Conservation (phyloP, 1,284 basidiomycete genomes). For the Tylopilus sp. region DNA sequence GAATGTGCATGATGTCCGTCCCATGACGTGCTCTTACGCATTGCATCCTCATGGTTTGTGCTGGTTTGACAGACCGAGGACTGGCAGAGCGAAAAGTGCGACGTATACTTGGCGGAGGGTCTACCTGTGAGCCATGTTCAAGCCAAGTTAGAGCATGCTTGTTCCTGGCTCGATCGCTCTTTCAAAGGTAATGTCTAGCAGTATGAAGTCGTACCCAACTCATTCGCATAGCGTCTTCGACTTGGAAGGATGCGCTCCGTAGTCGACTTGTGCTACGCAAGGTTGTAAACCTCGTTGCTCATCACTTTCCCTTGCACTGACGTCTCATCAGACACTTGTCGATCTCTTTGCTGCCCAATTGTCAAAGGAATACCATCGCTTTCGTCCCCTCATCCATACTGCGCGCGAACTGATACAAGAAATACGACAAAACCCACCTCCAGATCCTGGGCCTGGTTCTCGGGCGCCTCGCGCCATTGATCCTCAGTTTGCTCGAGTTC, state of each 20-base stretch:
- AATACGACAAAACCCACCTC: slow-evolving; percentile 21
- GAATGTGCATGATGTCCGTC: slow-evolving; percentile 71
- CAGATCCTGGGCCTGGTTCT: slow-evolving; percentile 43
- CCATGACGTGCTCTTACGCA: slow-evolving; percentile 10
- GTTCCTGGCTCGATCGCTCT: slow-evolving; percentile 48
- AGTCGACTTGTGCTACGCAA: slow-evolving; percentile 57
- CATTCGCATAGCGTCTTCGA: slow-evolving; percentile 33
- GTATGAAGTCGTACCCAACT: neutral
- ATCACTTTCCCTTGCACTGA: slow-evolving; percentile 1
- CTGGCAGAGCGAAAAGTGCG: slow-evolving; percentile 84
- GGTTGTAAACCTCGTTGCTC: slow-evolving; percentile 34
- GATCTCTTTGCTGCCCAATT: slow-evolving; percentile 45
- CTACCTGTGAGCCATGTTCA: slow-evolving; percentile 60
- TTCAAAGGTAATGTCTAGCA: slow-evolving; percentile 35
- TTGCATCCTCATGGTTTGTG: slow-evolving; percentile 12
- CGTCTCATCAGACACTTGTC: slow-evolving; percentile 30
- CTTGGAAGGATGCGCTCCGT: slow-evolving; percentile 49
- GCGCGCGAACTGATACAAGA: slow-evolving; percentile 24
- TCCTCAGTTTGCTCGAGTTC: slow-evolving; percentile 61
- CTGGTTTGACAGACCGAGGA: slow-evolving; percentile 68
- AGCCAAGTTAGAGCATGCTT: slow-evolving; percentile 55
- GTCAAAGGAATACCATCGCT: slow-evolving; percentile 25
- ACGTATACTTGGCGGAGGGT: slow-evolving; percentile 72
- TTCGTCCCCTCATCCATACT: slow-evolving; percentile 15
- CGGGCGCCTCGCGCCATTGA: slow-evolving; percentile 61